A percentile compares a stretch with the other conserved stretches of the same genome.
phyloP scores from a whole-genome alignment of 73 alveolate species.

The Tetrahymena borealis region DNA sequence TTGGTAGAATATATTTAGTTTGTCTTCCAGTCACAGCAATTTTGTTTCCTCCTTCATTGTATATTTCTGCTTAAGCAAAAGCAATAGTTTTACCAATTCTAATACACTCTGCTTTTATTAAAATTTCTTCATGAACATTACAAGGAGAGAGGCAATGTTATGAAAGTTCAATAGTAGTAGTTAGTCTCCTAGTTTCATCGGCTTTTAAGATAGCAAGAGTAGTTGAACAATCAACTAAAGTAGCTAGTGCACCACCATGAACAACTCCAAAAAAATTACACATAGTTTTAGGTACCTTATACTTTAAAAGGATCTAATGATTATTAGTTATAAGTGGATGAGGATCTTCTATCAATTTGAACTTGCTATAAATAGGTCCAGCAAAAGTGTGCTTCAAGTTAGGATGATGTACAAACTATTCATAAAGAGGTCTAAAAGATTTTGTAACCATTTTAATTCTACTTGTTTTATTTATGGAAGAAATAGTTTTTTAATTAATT shows the following conservation, averaged over 20 bases:
- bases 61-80: background rate
- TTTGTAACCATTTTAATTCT: background rate
- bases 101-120: background rate
- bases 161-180: background rate
- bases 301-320: conserved; percentile 17
- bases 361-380: background rate
- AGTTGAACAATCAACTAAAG: conserved; percentile 40
- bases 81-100: background rate
- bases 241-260: conserved; percentile 59
- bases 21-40: background rate
- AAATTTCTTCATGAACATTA: background rate
- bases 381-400: background rate
- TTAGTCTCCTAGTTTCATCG: conserved; percentile 12
- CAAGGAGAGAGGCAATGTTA: background rate
- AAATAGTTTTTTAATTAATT: too few species aligned
- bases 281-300: conserved; percentile 20
- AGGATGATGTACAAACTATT: background rate
- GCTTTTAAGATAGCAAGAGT: conserved; percentile 44
- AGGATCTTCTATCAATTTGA: background rate
- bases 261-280: conserved; percentile 38
- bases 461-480: too few species aligned
- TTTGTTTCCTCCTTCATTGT: background rate
- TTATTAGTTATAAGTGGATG: background rate
- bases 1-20: background rate
- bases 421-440: background rate